Conservation (phyloP, 768 basidiomycete genomes). For the Leccinum olivaceopallidum region DNA sequence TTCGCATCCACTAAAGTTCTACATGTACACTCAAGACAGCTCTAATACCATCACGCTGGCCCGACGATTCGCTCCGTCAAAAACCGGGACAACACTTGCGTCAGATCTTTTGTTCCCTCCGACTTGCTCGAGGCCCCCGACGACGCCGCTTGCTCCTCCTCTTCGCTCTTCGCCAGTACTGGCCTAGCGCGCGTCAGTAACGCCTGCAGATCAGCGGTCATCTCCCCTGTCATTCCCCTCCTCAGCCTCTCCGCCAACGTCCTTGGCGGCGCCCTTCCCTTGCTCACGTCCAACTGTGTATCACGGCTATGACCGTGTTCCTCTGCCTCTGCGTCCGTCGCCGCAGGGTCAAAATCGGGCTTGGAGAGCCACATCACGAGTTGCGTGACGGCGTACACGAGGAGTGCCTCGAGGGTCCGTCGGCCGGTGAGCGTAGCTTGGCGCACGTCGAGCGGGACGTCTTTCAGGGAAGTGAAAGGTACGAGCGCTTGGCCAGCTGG, state of each 20-base stretch:
- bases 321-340: slow-evolving; percentile 45
- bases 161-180: slow-evolving; percentile 59
- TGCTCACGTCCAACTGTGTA: slow-evolving; percentile 24
- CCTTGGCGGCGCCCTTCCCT: slow-evolving; percentile 44
- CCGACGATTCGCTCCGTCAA: slow-evolving; percentile 59
- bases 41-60: slow-evolving; percentile 31
- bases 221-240: slow-evolving; percentile 79
- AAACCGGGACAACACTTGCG: slow-evolving; percentile 60
- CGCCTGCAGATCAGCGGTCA: slow-evolving; percentile 69
- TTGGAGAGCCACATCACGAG: slow-evolving; percentile 78
- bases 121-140: slow-evolving; percentile 34
- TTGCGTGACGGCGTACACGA: slow-evolving; percentile 74
- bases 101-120: slow-evolving; percentile 50
- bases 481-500: slow-evolving; percentile 59
- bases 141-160: slow-evolving; percentile 23
- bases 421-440: slow-evolving; percentile 58
- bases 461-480: slow-evolving; percentile 29
- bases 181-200: slow-evolving; percentile 66
- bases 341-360: slow-evolving; percentile 58
- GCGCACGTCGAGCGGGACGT: slow-evolving; percentile 47
- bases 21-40: not conserved
- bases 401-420: slow-evolving; percentile 61
- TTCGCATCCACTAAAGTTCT: slow-evolving; percentile 6
- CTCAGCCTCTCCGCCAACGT: slow-evolving; percentile 64
- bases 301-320: slow-evolving; percentile 32